Evolutionary conservation across 2,329 filamentous ascomycete genomes (phyloP).

Genomic region (Aspergillus chevalieri): DNA sequence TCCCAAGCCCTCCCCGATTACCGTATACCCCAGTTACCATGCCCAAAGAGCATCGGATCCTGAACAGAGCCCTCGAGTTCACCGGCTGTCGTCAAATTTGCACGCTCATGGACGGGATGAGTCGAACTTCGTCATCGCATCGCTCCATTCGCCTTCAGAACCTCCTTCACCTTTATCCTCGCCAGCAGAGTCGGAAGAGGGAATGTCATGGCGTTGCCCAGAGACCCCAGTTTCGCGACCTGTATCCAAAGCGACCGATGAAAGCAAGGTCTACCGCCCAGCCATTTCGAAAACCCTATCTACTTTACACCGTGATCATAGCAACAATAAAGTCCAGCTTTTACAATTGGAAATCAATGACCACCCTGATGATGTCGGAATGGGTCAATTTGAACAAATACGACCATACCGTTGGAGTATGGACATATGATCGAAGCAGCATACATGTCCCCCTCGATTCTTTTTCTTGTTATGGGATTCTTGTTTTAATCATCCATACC

Average conservation of each 20-base stretch:
- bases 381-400: slow-evolving; percentile 28
- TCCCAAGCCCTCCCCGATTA: slow-evolving; percentile 2
- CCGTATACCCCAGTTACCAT: slow-evolving; percentile 2
- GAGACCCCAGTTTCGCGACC: slow-evolving; percentile 32
- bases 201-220: slow-evolving; percentile 26
- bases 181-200: slow-evolving; percentile 27
- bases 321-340: slow-evolving; percentile 31
- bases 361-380: slow-evolving; percentile 18
- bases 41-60: slow-evolving; percentile 2
- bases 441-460: not conserved
- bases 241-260: slow-evolving; percentile 29
- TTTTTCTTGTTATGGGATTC: slow-evolving; percentile 1
- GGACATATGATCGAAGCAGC: slow-evolving; percentile 29
- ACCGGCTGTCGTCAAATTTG: slow-evolving; percentile 14
- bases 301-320: slow-evolving; percentile 24
- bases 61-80: slow-evolving; percentile 2
- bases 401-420: slow-evolving; percentile 41
- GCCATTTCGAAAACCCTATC: slow-evolving; percentile 29
- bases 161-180: slow-evolving; percentile 14
- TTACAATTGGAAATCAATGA: slow-evolving; percentile 34
- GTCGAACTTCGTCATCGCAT: slow-evolving; percentile 15
- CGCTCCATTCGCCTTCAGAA: not conserved
- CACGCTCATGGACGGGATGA: slow-evolving; percentile 15
- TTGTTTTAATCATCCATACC: not conserved
- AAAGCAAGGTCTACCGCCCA: slow-evolving; percentile 24